Percentiles rank a stretch among this genome's conserved stretches.
Evolutionary conservation across 2,329 filamentous ascomycete species (phyloP).

Genomic region (Aspergillus sp.): DNA sequence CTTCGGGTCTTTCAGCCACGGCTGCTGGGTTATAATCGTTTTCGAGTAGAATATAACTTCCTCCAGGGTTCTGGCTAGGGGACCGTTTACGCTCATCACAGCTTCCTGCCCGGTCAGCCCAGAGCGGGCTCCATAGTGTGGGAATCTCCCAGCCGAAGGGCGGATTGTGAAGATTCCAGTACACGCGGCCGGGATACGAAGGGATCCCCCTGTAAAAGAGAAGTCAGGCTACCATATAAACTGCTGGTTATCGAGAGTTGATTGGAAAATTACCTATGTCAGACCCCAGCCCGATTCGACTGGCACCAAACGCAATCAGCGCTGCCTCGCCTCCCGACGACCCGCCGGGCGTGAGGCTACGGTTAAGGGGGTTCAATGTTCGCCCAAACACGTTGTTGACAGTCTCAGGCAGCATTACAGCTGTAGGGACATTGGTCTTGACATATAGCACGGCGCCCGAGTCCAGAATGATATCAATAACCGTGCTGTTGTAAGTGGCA

Average conservation of each 20-base stretch:
- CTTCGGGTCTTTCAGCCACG: slow-evolving; percentile 59
- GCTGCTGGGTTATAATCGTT: slow-evolving; percentile 46
- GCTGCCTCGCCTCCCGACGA: slow-evolving; percentile 39
- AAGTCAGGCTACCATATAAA: slow-evolving; percentile 24
- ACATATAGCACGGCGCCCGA: slow-evolving; percentile 44
- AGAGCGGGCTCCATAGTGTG: slow-evolving; percentile 42
- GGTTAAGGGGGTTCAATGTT: slow-evolving; percentile 38
- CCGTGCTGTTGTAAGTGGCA: slow-evolving; percentile 22
- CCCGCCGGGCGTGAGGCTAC: slow-evolving; percentile 34
- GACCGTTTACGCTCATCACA: slow-evolving; percentile 63
- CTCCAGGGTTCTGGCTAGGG: slow-evolving; percentile 56
- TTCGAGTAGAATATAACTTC: slow-evolving; percentile 59
- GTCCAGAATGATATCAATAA: slow-evolving; percentile 40
- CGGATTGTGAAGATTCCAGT: slow-evolving; percentile 41
- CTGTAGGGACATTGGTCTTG: slow-evolving; percentile 41
- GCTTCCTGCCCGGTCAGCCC: slow-evolving; percentile 66
- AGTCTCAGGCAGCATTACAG: slow-evolving; percentile 47
- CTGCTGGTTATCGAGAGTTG: too few species aligned
- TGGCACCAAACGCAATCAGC: slow-evolving; percentile 32
- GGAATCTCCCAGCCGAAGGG: slow-evolving; percentile 41
- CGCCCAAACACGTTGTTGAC: slow-evolving; percentile 45
- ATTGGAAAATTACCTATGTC: too few species aligned
- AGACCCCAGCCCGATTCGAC: slow-evolving; percentile 1
- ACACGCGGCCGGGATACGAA: slow-evolving; percentile 42
- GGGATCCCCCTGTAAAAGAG: slow-evolving; percentile 29